Conservation (phyloP, 352 stramenopile species). For the Phytopythium litorale region DNA sequence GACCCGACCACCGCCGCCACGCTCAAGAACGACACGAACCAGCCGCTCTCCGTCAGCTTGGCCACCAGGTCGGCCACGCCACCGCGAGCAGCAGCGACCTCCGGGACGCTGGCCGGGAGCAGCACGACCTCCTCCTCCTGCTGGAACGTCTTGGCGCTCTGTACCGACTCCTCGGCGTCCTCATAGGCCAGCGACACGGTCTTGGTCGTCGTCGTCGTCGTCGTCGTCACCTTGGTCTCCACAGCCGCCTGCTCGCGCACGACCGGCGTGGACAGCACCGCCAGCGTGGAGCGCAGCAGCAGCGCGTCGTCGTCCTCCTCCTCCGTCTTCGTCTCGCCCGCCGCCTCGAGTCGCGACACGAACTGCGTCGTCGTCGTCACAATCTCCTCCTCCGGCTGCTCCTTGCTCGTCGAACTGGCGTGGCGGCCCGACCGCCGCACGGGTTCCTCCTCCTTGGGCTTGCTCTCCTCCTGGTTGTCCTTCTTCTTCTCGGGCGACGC, state of each 20-base stretch:
- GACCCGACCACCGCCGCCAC: conserved; percentile 66
- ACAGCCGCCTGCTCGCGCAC: conserved; percentile 18
- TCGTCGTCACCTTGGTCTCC: conserved; percentile 11
- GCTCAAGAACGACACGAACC: conserved; percentile 63
- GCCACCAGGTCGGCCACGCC: conserved; percentile 29
- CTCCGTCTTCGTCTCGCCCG: conserved; percentile 17
- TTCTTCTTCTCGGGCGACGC: conserved; percentile 8
- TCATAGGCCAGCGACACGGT: conserved; percentile 53
- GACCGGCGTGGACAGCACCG: conserved; percentile 26
- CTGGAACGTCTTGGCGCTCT: conserved; percentile 1
- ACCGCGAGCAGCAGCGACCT: conserved; percentile 1
- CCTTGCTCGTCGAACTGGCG: conserved; percentile 5
- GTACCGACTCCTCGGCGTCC: conserved; percentile 22
- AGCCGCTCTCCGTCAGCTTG: conserved; percentile 55
- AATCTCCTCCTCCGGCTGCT: conserved; percentile 13
- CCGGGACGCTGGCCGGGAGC: conserved; percentile 5
- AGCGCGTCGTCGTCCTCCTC: conserved; percentile 51
- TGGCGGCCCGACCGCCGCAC: conserved; percentile 1
- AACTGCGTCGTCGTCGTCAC: conserved; percentile 23
- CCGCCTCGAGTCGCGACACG: conserved; percentile 26
- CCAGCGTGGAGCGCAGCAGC: conserved; percentile 46
- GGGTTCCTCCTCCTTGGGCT: conserved; percentile 11
- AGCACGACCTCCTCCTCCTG: conserved; percentile 24
- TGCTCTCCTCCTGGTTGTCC: conserved; percentile 16
- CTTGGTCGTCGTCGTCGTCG: conserved; percentile 17